A percentile compares a stretch with the other conserved stretches of the same genome.
These are phyloP conservation scores for Gamsiella multidivaricata DNA, from an alignment of 192 early-diverging fungal genomes.

Conservation along the genomic window DNA sequence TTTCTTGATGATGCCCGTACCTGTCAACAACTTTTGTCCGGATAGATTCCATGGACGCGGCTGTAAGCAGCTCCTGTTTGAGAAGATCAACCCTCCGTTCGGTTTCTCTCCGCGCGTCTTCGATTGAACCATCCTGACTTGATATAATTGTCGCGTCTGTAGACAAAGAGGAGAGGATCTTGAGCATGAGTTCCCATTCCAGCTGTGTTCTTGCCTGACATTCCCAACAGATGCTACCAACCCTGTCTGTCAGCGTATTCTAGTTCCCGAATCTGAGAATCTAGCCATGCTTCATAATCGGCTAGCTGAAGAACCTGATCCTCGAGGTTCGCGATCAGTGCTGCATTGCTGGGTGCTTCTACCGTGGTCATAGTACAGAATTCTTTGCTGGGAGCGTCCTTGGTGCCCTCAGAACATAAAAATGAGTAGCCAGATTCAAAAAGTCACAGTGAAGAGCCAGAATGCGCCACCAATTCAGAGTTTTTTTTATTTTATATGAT, in stretches of 20 bases:
- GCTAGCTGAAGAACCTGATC: slow-evolving; percentile 39
- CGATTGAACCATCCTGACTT: not conserved
- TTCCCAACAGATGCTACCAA: not conserved
- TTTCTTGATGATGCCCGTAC: not conserved
- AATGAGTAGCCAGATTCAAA: no score
- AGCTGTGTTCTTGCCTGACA: not conserved
- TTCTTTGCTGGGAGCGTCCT: no score
- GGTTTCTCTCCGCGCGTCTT: not conserved
- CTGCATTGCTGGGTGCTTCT: not conserved
- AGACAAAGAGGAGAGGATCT: not conserved
- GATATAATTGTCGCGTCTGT: not conserved
- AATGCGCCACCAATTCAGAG: not conserved
- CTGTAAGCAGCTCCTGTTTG: slow-evolving; percentile 17
- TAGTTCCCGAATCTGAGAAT: slow-evolving; percentile 45
- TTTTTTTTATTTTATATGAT: not conserved
- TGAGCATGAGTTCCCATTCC: not conserved
- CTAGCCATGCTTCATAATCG: slow-evolving; percentile 47
- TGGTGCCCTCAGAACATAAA: no score
- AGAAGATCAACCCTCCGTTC: slow-evolving; percentile 20
- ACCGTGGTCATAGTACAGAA: not conserved
- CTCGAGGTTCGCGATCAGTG: slow-evolving; percentile 22
- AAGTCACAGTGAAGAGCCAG: no score
- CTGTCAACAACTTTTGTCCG: slow-evolving; percentile 8
- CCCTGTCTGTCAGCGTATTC: slow-evolving; percentile 31
- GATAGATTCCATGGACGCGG: slow-evolving; percentile 12